Evolutionary conservation across 352 stramenopile species (phyloP).

Genomic region (Globisporangium barbulae): DNA sequence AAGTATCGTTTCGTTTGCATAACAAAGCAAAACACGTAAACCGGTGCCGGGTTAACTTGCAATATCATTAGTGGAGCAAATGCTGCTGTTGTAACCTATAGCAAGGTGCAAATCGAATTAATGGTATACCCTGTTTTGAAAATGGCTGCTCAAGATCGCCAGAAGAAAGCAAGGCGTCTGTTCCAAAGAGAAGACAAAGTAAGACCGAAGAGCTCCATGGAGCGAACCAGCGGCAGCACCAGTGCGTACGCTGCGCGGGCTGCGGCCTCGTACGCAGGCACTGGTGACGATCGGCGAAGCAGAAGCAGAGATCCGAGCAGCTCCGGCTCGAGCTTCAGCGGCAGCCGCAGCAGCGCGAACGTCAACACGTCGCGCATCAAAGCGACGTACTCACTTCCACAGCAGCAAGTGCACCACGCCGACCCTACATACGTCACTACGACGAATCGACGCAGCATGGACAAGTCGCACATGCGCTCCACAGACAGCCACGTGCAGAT

Average conservation of each 20-base stretch:
- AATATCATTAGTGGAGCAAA: not conserved
- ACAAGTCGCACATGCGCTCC: not conserved
- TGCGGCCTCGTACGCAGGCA: not conserved
- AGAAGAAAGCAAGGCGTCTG: not conserved
- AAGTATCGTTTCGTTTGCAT: not conserved
- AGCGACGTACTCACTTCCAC: not conserved
- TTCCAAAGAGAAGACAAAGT: slow-evolving; percentile 1
- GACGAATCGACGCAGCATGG: not conserved
- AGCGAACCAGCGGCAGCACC: not conserved
- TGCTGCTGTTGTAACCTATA: not conserved
- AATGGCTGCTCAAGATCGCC: slow-evolving; percentile 16
- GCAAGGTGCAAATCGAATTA: not conserved
- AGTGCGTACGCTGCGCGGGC: not conserved
- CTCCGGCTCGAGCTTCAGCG: slow-evolving; percentile 11
- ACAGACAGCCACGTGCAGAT: not conserved
- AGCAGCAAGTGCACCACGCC: slow-evolving; percentile 1
- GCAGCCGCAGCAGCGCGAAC: slow-evolving; percentile 19
- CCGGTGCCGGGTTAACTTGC: not conserved
- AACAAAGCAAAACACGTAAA: not conserved
- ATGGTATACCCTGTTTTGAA: slow-evolving; percentile 1
- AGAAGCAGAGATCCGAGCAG: slow-evolving; percentile 9
- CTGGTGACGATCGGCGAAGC: not conserved
- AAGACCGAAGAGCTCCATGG: not conserved
- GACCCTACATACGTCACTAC: not conserved
- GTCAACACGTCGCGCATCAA: slow-evolving; percentile 16